Conservation (phyloP, 75 land plant genomes). For the Sequoiadendron giganteum region DNA sequence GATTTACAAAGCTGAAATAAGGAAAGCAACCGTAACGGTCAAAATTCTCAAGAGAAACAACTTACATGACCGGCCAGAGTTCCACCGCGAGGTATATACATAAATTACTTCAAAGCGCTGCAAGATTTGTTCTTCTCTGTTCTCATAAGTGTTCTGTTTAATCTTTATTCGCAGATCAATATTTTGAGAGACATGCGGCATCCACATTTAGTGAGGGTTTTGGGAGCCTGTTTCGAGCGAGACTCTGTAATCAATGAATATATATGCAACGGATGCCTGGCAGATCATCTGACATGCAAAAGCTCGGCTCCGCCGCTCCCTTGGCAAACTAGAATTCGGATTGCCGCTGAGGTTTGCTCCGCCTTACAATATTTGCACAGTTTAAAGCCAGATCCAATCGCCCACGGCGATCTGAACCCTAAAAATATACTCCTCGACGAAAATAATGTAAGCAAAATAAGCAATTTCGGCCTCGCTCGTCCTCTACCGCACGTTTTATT, state of each 20-base stretch:
- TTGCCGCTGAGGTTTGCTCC: conserved; percentile 58
- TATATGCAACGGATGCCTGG: conserved; percentile 62
- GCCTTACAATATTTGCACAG: conserved; percentile 60
- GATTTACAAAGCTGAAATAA: conserved; percentile 61
- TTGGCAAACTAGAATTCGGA: conserved; percentile 64
- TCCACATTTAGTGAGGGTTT: conserved; percentile 57
- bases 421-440: too few relatives aligned
- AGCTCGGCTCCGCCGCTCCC: conserved; percentile 41
- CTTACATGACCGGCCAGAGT: conserved; percentile 36
- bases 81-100: conserved; percentile 47
- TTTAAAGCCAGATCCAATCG: too few relatives aligned
- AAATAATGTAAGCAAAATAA: conserved; percentile 27
- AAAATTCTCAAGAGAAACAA: conserved; percentile 40
- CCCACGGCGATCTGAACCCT: too few relatives aligned
- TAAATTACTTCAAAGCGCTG: not conserved
- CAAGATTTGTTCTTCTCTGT: too few relatives aligned
- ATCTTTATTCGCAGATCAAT: conserved; percentile 33
- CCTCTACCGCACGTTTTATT: conserved; percentile 13
- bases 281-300: conserved; percentile 49
- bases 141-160: conserved; percentile 16
- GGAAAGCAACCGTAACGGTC: conserved; percentile 49
- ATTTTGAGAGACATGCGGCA: conserved; percentile 53
- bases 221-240: not conserved
- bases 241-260: conserved; percentile 61
- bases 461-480: conserved; percentile 23